Evolutionary conservation across 768 basidiomycete genomes (phyloP), one percentile per base, ranked within the genome.

Genomic region (Sistotremastrum suecicum): DNA sequence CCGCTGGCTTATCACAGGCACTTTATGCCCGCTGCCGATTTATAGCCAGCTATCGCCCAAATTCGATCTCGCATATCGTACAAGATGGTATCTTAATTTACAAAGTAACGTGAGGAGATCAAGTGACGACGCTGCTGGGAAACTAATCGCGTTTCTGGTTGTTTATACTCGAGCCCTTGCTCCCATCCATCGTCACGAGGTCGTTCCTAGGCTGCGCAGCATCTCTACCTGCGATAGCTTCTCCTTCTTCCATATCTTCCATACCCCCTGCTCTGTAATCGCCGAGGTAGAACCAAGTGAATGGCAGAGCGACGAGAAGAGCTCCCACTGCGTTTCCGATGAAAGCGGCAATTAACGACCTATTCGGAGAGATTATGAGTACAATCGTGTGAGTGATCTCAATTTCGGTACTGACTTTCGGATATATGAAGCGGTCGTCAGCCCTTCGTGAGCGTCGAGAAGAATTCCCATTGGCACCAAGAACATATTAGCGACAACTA

Each of bases 401-500:
- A 30, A 30, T 43, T 31, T 8, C 37, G 9, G 29, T 11, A 58
- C 73, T 53, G 50, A 81, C 79, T 83, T 84, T 54, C 66, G 63
- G 56, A 84, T 82, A 56, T 84, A 83, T 31, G 68, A 61, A 3
- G 63, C 72, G 9, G 63, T 61, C 4, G 74, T 70, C 42, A 78
- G 54, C 74, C 76, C 53, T 57, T 81, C 80, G 43, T 74, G 60
- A 30, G 79, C 76, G 28, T 76, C 71, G 53, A 83, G 76, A 71
- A 83, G 76, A 34, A 84, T 82, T 6, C 79, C 70, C 35, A 83
- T 58, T 0, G 80, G 79, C 5, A 84, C 61, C 3, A 75, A 81
- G 58, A 77, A 83, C 82, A 84, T 83, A 56, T 84, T 84, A 12
- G 82, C 82, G 30, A 81, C 63, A 7, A 81, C 79, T 80, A 31